These are phyloP conservation scores for Aquanectria penicillioides DNA, from an alignment of 2,329 filamentous ascomycete species.

Conservation along the genomic window DNA sequence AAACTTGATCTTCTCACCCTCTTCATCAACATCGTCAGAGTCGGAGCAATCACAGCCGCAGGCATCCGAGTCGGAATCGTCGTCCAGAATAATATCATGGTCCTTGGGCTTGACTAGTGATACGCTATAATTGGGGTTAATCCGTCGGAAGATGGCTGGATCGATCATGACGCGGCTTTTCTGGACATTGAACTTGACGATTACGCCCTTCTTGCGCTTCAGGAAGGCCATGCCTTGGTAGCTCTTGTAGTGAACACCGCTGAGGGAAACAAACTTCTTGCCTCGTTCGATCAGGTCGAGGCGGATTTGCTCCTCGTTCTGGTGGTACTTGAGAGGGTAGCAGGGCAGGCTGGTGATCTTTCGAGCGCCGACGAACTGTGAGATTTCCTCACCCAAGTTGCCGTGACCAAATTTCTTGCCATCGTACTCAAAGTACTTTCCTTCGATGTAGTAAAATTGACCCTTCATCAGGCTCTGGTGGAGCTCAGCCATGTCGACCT, in stretches of 20 bases:
- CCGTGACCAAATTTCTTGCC: constrained; percentile 87
- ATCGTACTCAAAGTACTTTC: constrained; percentile 86
- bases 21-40: constrained; percentile 50
- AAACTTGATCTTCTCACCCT: constrained; percentile 53
- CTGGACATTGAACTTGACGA: constrained; percentile 83
- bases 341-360: constrained; percentile 83
- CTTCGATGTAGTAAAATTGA: constrained; percentile 80
- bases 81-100: constrained; percentile 65
- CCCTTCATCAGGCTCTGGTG: constrained; percentile 76
- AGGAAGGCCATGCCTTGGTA: constrained; percentile 87
- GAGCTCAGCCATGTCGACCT: constrained; percentile 79
- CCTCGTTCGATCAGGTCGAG: constrained; percentile 79
- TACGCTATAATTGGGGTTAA: constrained; percentile 87
- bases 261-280: constrained; percentile 83
- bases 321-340: constrained; percentile 85
- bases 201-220: constrained; percentile 75
- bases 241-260: constrained; percentile 83
- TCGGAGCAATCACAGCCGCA: constrained; percentile 54
- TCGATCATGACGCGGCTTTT: constrained; percentile 91
- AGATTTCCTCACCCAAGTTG: constrained; percentile 74
- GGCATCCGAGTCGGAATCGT: constrained; percentile 54
- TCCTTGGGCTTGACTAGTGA: constrained; percentile 79
- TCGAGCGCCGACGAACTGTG: constrained; percentile 80
- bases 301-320: constrained; percentile 72
- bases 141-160: constrained; percentile 80